Evolutionary conservation across 2,329 filamentous ascomycete genomes (phyloP).

Genomic region (Beauveria sp.): DNA sequence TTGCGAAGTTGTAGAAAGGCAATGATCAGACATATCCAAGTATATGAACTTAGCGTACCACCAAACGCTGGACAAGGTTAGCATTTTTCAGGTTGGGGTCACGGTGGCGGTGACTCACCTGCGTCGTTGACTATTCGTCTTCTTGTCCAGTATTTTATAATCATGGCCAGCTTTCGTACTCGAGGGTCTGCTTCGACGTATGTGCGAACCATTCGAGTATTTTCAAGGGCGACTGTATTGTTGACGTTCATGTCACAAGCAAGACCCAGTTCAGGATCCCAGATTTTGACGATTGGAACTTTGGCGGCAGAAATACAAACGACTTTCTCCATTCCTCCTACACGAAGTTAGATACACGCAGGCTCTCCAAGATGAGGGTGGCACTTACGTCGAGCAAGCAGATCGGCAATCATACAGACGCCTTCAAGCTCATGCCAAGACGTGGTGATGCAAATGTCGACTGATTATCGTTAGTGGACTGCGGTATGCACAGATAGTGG

Average conservation of each 20-base stretch:
- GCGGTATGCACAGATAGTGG: background rate
- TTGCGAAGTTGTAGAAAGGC: conserved; percentile 86
- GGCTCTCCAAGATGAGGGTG: background rate
- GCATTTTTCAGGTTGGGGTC: background rate
- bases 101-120: conserved; percentile 50
- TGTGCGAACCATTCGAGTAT: conserved; percentile 95
- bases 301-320: conserved; percentile 92
- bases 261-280: conserved; percentile 85
- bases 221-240: conserved; percentile 88
- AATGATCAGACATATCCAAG: conserved; percentile 98
- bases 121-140: conserved; percentile 90
- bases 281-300: conserved; percentile 97
- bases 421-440: conserved; percentile 79
- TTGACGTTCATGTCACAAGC: conserved; percentile 99
- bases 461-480: conserved; percentile 40
- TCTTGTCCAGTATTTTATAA: conserved; percentile 96
- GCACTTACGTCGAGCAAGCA: conserved; percentile 74
- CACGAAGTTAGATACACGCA: conserved; percentile 29
- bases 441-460: conserved; percentile 97
- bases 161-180: conserved; percentile 88
- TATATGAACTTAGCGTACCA: conserved; percentile 93
- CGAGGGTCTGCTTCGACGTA: conserved; percentile 91
- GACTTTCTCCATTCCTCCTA: conserved; percentile 94
- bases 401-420: conserved; percentile 83
- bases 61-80: conserved; percentile 60